Evolutionary conservation across 2,329 filamentous ascomycete species (phyloP).

Genomic region (Davidsoniella virescens): DNA sequence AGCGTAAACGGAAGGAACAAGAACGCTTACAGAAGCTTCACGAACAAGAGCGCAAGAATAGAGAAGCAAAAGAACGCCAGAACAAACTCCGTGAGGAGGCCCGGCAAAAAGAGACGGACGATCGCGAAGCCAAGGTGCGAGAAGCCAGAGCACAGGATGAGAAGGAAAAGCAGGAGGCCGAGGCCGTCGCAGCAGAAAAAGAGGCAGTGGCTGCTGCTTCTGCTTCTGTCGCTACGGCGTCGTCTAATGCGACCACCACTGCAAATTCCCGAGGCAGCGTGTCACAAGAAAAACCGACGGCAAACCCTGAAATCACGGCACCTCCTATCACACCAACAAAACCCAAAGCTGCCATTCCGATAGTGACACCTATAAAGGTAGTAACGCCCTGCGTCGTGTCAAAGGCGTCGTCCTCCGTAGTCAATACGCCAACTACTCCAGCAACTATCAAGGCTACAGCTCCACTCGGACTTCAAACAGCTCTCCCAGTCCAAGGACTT

Average conservation of each 20-base stretch:
- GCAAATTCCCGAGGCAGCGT: background rate
- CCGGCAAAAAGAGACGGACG: slow-evolving; percentile 63
- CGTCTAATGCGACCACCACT: background rate
- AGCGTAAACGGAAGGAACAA: slow-evolving; percentile 66
- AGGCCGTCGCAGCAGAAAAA: slow-evolving; percentile 40
- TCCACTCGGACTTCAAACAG: slow-evolving; percentile 24
- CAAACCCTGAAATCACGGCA: background rate
- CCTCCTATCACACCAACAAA: slow-evolving; percentile 2
- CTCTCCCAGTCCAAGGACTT: slow-evolving; percentile 42
- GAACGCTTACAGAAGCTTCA: slow-evolving; percentile 65
- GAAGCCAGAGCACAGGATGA: slow-evolving; percentile 26
- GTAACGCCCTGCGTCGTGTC: slow-evolving; percentile 21
- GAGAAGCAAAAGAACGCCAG: slow-evolving; percentile 43
- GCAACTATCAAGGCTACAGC: background rate
- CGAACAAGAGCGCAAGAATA: slow-evolving; percentile 72
- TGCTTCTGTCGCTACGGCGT: background rate
- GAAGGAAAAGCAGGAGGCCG: slow-evolving; percentile 13
- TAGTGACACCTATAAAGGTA: slow-evolving; percentile 24
- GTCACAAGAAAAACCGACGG: too few relatives aligned
- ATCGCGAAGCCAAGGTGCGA: slow-evolving; percentile 57
- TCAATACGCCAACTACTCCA: background rate
- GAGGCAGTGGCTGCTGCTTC: slow-evolving; percentile 23
- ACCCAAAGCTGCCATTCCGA: slow-evolving; percentile 19
- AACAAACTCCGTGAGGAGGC: slow-evolving; percentile 76
- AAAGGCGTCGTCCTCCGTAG: slow-evolving; percentile 17